Evolutionary conservation across 441 rosid genomes (phyloP).

Genomic region (Populus tomentosa): DNA sequence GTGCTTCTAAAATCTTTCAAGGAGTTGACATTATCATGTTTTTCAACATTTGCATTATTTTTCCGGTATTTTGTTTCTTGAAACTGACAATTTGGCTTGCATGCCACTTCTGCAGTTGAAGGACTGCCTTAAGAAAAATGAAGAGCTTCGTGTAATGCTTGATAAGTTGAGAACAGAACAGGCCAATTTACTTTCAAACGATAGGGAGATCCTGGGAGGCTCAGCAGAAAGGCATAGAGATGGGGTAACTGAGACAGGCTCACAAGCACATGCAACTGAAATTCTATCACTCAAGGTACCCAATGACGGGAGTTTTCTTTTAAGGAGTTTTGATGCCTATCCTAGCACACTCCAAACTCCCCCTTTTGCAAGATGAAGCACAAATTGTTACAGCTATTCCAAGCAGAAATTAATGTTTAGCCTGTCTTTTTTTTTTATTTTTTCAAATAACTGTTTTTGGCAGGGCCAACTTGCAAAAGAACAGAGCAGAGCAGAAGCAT

Average conservation of each 20-base stretch:
- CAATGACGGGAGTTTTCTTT: not conserved
- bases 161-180: slow-evolving; percentile 75
- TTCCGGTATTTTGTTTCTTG: not conserved
- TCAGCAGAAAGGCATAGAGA: slow-evolving; percentile 23
- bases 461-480: slow-evolving; percentile 80
- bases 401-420: not conserved
- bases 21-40: not conserved
- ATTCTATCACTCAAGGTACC: slow-evolving; percentile 65
- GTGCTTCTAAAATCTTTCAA: not conserved
- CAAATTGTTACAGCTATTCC: not conserved
- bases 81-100: not conserved
- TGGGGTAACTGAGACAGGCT: slow-evolving; percentile 31
- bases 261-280: slow-evolving; percentile 42
- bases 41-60: not conserved
- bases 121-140: slow-evolving; percentile 83
- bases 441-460: slow-evolving; percentile 1
- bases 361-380: not conserved
- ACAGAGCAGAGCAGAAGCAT: slow-evolving; percentile 79
- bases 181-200: slow-evolving; percentile 28
- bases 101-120: slow-evolving; percentile 52
- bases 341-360: not conserved
- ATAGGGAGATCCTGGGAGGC: slow-evolving; percentile 17
- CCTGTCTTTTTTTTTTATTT: not conserved
- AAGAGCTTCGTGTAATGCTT: slow-evolving; percentile 68
- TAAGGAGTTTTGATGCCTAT: not conserved